These are phyloP conservation scores for Candida germanica DNA, from an alignment of 805 yeast genomes.

Conservation along the genomic window DNA sequence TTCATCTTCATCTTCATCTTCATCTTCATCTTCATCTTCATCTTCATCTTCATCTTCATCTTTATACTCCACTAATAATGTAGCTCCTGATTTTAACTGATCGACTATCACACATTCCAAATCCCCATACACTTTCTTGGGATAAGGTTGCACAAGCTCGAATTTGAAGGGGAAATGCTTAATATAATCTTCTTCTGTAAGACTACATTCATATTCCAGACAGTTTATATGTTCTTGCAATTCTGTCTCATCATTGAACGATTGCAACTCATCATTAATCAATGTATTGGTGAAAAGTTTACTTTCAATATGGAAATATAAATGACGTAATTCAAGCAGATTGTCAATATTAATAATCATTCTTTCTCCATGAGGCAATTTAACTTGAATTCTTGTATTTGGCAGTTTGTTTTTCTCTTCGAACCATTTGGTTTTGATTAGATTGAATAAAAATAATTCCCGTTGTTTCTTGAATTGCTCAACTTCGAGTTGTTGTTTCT, in stretches of 20 bases:
- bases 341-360: slow-evolving; percentile 43
- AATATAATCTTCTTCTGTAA: slow-evolving; percentile 21
- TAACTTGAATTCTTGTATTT: slow-evolving; percentile 45
- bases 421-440: slow-evolving; percentile 9
- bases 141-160: slow-evolving; percentile 42
- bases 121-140: slow-evolving; percentile 28
- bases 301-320: slow-evolving; percentile 50
- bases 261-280: slow-evolving; percentile 15
- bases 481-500: slow-evolving; percentile 14
- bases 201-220: slow-evolving; percentile 8
- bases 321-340: slow-evolving; percentile 39
- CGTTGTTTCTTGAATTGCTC: slow-evolving; percentile 13
- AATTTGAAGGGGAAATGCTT: slow-evolving; percentile 28
- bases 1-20: too few relatives aligned
- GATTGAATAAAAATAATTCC: slow-evolving; percentile 9
- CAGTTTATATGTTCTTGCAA: slow-evolving; percentile 5
- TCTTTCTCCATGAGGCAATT: slow-evolving; percentile 53
- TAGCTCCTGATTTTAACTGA: slow-evolving; percentile 34
- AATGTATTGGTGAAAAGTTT: slow-evolving; percentile 22
- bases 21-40: background rate
- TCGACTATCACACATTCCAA: slow-evolving; percentile 12
- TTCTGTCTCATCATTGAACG: slow-evolving; percentile 6
- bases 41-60: slow-evolving; percentile 1
- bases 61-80: slow-evolving; percentile 32
- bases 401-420: slow-evolving; percentile 9